A percentile compares a stretch with the other conserved stretches of the same genome.
These are phyloP conservation scores for Bisporella sp. DNA, from an alignment of 2,329 filamentous ascomycete genomes.

Conservation along the genomic window DNA sequence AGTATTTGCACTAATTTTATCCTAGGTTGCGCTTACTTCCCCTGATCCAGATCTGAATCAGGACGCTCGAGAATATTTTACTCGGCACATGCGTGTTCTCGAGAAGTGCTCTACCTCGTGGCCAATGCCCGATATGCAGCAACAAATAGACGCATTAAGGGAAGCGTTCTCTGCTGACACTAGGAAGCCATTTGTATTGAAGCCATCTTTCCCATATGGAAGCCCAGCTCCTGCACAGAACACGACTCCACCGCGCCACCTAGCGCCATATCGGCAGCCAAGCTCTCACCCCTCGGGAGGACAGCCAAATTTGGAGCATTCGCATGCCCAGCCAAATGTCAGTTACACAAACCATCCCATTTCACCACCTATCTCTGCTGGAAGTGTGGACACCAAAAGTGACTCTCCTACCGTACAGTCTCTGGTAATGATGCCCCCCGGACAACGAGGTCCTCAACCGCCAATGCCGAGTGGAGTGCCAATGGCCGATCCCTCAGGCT, in stretches of 20 bases:
- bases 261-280: conserved; percentile 20
- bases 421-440: conserved; percentile 62
- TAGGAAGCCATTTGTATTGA: conserved; percentile 80
- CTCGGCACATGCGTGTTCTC: conserved; percentile 86
- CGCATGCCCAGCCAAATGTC: conserved; percentile 50
- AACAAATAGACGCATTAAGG: conserved; percentile 81
- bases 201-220: conserved; percentile 79
- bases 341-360: conserved; percentile 66
- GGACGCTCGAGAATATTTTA: conserved; percentile 84
- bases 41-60: conserved; percentile 82
- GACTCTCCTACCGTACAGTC: conserved; percentile 69
- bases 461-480: conserved; percentile 48
- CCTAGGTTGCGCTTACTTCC: conserved; percentile 82
- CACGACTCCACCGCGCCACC: conserved; percentile 16
- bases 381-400: conserved; percentile 66
- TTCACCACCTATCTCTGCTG: conserved; percentile 71
- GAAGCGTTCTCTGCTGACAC: conserved; percentile 86
- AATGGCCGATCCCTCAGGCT: conserved; percentile 57
- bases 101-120: conserved; percentile 77
- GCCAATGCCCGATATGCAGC: conserved; percentile 85
- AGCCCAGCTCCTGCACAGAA: conserved; percentile 46
- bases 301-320: conserved; percentile 42
- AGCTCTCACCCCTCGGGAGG: conserved; percentile 22
- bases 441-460: conserved; percentile 37
- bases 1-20: conserved; percentile 4